phyloP scores from a whole-genome alignment of 805 yeast genomes.

The Ogataea trehalophila region DNA sequence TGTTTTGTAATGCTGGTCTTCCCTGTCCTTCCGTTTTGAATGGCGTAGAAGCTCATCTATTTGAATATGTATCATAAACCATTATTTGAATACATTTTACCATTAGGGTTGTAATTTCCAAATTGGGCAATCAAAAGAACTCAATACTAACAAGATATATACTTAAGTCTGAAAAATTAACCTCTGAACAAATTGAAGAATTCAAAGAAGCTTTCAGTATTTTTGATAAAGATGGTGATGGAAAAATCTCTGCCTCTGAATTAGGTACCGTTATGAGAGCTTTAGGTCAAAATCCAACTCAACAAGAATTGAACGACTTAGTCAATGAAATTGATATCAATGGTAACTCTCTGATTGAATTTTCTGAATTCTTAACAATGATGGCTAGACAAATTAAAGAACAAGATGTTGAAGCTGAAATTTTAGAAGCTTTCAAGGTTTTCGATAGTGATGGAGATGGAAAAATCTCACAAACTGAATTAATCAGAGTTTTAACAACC shows the following conservation, averaged over 20 bases:
- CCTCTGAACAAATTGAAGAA: constrained; percentile 94
- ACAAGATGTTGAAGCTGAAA: constrained; percentile 95
- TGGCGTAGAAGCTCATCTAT: too few relatives aligned
- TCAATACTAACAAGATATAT: neutral
- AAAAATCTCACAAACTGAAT: constrained; percentile 91
- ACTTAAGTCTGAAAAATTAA: constrained; percentile 72
- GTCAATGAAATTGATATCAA: constrained; percentile 96
- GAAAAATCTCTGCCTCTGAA: constrained; percentile 92
- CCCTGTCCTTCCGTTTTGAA: too few relatives aligned
- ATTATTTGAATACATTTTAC: too few relatives aligned
- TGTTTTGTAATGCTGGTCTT: too few relatives aligned
- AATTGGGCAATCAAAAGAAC: neutral
- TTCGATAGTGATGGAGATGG: constrained; percentile 97
- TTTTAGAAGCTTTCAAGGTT: constrained; percentile 96
- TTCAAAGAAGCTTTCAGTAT: constrained; percentile 97
- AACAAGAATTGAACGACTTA: constrained; percentile 92
- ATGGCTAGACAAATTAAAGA: constrained; percentile 94
- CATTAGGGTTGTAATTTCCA: too few relatives aligned
- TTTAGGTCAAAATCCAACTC: constrained; percentile 96
- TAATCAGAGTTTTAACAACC: constrained; percentile 93
- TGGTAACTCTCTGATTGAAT: constrained; percentile 86
- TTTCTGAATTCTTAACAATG: constrained; percentile 76
- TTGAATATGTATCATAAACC: too few relatives aligned
- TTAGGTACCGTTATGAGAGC: constrained; percentile 98
- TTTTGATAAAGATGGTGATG: constrained; percentile 95